A percentile compares a stretch with the other conserved stretches of the same genome.
Evolutionary conservation across 805 yeast genomes (phyloP).

Genomic region (Wickerhamomyces strasburgensis): DNA sequence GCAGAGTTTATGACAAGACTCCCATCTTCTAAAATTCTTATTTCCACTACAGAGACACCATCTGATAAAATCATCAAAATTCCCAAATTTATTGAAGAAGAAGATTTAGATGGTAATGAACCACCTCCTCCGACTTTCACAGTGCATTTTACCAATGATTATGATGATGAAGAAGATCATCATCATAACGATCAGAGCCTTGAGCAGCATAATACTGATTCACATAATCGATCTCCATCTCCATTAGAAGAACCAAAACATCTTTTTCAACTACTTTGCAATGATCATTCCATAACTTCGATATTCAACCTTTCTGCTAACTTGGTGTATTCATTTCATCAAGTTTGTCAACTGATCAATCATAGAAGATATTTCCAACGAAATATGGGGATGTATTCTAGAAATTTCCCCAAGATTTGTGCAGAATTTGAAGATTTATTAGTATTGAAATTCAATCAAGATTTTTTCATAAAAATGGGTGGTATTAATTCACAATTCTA

Average conservation of each 20-base stretch:
- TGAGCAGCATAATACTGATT: neutral
- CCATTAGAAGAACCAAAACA: no score
- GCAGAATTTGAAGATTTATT: conserved; percentile 41
- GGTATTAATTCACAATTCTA: conserved; percentile 8
- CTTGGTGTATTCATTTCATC: conserved; percentile 33
- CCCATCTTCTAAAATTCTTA: conserved; percentile 11
- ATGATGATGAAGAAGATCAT: conserved; percentile 2
- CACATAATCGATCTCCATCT: no score
- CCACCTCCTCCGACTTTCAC: conserved; percentile 23
- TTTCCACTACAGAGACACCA: conserved; percentile 19
- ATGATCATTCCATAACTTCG: conserved; percentile 3
- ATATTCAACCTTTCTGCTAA: conserved; percentile 16
- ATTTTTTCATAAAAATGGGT: conserved; percentile 2
- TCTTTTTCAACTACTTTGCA: conserved; percentile 4
- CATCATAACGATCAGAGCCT: conserved; percentile 1
- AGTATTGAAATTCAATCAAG: neutral
- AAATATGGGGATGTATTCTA: conserved; percentile 31
- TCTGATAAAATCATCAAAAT: conserved; percentile 21
- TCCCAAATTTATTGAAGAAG: conserved; percentile 18
- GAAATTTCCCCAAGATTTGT: conserved; percentile 44
- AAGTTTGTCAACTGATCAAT: conserved; percentile 38
- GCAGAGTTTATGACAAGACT: conserved; percentile 2
- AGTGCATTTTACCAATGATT: conserved; percentile 15
- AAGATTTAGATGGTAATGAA: conserved; percentile 15
- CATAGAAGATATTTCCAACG: conserved; percentile 39